Conservation (phyloP, 2,329 filamentous ascomycete genomes). For the Colletotrichum salicis region DNA sequence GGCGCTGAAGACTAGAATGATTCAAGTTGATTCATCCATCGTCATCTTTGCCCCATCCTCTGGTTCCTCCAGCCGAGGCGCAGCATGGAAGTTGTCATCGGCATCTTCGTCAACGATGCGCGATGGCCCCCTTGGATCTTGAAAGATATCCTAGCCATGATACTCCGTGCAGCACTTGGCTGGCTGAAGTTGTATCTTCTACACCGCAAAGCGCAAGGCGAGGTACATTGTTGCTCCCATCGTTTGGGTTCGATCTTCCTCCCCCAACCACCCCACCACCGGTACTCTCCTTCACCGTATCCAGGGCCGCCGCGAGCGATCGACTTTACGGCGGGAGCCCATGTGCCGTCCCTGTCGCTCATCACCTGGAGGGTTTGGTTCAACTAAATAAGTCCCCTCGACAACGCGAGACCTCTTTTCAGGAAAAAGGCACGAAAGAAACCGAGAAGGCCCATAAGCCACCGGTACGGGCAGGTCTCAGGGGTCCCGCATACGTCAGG, state of each 20-base stretch:
- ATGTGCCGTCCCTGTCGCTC: constrained; percentile 36
- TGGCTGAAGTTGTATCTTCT: constrained; percentile 10
- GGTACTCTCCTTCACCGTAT: constrained; percentile 20
- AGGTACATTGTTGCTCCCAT: neutral
- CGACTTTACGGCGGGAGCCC: constrained; percentile 20
- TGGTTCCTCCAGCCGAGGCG: constrained; percentile 4
- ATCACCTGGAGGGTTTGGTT: constrained; percentile 22
- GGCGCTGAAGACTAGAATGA: constrained; percentile 6
- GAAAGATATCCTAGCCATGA: neutral
- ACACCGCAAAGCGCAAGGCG: neutral
- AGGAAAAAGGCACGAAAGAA: neutral
- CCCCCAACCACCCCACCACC: neutral
- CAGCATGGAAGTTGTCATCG: constrained; percentile 24
- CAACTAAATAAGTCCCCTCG: constrained; percentile 17
- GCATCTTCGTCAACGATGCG: constrained; percentile 11
- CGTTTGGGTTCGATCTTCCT: neutral
- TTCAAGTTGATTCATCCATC: constrained; percentile 21
- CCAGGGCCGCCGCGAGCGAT: constrained; percentile 26
- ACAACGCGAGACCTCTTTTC: constrained; percentile 23
- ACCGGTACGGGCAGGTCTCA: constrained; percentile 12
- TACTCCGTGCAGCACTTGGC: neutral
- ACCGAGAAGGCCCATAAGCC: neutral
- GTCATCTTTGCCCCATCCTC: constrained; percentile 18
- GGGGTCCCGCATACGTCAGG: constrained; percentile 32
- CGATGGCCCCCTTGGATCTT: constrained; percentile 3